Evolutionary conservation across 805 yeast genomes (phyloP), one percentile per base, ranked within the genome.

Genomic region (Teunomyces aglyptinius): DNA sequence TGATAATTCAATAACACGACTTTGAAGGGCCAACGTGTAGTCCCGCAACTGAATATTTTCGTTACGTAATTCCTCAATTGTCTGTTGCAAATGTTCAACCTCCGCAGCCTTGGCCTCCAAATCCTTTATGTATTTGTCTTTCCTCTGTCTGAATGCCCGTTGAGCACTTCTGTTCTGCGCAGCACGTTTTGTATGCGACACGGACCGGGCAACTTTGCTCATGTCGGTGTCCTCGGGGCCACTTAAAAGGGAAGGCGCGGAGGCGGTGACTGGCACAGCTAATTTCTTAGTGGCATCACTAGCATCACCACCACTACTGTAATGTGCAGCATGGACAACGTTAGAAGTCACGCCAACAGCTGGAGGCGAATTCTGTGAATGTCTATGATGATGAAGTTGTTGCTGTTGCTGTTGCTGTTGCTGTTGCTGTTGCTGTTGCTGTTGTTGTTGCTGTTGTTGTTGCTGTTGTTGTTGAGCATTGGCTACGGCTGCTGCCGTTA

Each of bases 111-210:
- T 82, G 31, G 71, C 65, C 67, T 91, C 96, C 47, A 91, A 73
- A 41, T 89, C 92, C 64, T 83, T 85, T 53, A 91, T 82, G 58
- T 89, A 84, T 48, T 80, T 77, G 58, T 90, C 96, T 61, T 87
- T 85, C 50, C 97, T 77, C 61, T 82, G 83, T 60, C 97, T 78
- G 68, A 90, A 91, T 6, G 96, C 96, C 55, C 88, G 81, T 68
- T 91, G 97, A 4, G 97, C 97, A 50, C 81, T 83, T 59, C 97
- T 75, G 71, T 91, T 91, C 67, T 91, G 97, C 6, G 85, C 90
- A 1, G 97, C 97, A 52, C 97, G 81, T 64, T 88, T 89, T 34
- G 94, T 81, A 47, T 75, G 77, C 18, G 83, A 76, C 36, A 85
- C 68, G 13, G 77, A 75, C 46, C 79, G 64, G 35, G 75, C 64